phyloP scores from a whole-genome alignment of 192 early-diverging fungal genomes.

The Backusella circina region DNA sequence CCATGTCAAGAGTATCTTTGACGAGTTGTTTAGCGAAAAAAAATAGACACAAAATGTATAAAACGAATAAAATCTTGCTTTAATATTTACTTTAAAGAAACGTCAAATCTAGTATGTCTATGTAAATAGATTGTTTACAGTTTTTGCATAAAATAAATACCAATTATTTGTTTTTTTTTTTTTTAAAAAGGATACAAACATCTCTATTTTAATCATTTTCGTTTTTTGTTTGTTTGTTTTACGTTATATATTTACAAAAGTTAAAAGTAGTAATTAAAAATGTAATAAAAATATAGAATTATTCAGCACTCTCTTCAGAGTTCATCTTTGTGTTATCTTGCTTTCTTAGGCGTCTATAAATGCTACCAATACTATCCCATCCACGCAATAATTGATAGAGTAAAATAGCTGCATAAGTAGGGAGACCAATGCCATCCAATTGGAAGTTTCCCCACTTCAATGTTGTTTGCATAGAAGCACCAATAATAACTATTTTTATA shows the following conservation, averaged over 20 bases:
- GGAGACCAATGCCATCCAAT: conserved; percentile 47
- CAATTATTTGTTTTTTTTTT: not conserved
- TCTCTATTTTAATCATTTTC: not conserved
- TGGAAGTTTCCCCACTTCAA: conserved; percentile 40
- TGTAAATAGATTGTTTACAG: not conserved
- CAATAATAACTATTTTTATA: conserved; percentile 34
- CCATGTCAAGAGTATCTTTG: conserved; percentile 7
- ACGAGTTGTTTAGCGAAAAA: conserved; percentile 8
- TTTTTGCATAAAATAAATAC: too few relatives aligned
- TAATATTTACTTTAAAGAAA: not conserved
- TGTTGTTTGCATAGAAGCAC: conserved; percentile 42
- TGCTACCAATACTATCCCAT: conserved; percentile 2
- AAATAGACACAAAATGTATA: not conserved
- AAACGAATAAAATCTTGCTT: not conserved
- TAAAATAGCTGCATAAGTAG: conserved; percentile 37
- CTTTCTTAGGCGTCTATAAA: not conserved
- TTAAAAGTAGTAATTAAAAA: not conserved
- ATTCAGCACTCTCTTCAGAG: not conserved
- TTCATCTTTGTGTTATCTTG: not conserved
- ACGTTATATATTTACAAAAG: not conserved
- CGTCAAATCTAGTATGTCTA: too few relatives aligned
- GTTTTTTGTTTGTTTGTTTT: not conserved
- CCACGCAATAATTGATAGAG: conserved; percentile 38
- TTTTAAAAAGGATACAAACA: not conserved
- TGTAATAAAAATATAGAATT: not conserved